A percentile compares a stretch with the other conserved stretches of the same genome.
These are phyloP conservation scores for Claviceps fusiformis DNA, from an alignment of 2,329 filamentous ascomycete species.

Conservation along the genomic window DNA sequence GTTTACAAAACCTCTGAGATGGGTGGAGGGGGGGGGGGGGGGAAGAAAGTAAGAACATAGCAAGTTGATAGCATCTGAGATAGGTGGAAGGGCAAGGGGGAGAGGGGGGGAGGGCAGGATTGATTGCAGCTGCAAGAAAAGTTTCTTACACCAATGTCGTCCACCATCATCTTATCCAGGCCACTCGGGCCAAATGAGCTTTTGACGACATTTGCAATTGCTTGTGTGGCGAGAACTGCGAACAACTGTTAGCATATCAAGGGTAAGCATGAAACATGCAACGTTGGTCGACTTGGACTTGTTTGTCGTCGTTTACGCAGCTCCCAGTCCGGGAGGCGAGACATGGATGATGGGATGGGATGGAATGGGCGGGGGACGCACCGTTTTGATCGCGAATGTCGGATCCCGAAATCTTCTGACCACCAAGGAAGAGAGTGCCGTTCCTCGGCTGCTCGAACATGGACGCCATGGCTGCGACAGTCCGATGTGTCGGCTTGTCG, in stretches of 20 bases:
- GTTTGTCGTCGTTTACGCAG: background rate
- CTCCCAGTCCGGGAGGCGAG: background rate
- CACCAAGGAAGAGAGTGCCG: constrained; percentile 91
- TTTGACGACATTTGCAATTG: constrained; percentile 97
- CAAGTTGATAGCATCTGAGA: background rate
- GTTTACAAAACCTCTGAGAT: background rate
- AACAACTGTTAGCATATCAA: background rate
- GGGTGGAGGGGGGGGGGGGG: background rate
- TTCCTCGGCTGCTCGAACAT: constrained; percentile 94
- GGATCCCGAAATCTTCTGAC: constrained; percentile 90
- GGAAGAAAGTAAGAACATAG: background rate
- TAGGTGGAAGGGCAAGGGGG: background rate
- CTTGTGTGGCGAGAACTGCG: constrained; percentile 81
- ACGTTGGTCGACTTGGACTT: background rate
- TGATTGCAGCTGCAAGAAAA: background rate
- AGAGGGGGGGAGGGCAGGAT: background rate
- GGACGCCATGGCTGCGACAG: constrained; percentile 56
- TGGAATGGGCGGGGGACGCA: constrained; percentile 23
- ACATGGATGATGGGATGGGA: background rate
- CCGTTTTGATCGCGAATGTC: constrained; percentile 97
- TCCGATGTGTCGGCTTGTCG: constrained; percentile 6
- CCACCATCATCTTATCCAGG: constrained; percentile 99
- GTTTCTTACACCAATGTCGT: constrained; percentile 83
- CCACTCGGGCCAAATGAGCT: constrained; percentile 96
- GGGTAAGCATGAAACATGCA: constrained; percentile 3